A percentile compares a stretch with the other conserved stretches of the same genome.
phyloP scores from a whole-genome alignment of 805 yeast genomes.

The Ogataea trehaloabstinens region DNA sequence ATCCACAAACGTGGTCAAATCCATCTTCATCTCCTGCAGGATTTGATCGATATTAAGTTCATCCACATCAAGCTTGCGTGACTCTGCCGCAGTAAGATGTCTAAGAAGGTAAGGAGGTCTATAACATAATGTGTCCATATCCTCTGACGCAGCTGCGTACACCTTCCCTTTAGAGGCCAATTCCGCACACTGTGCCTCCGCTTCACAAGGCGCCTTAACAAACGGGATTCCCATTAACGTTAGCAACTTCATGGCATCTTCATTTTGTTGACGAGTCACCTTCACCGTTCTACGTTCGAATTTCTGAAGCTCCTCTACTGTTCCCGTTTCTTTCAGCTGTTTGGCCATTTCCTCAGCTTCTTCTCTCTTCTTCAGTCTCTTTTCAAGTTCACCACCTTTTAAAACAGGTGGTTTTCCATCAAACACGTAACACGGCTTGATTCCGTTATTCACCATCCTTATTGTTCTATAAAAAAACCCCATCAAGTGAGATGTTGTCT shows the following conservation, averaged over 20 bases:
- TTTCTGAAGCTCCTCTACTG: constrained; percentile 70
- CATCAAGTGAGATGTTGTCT: constrained; percentile 89
- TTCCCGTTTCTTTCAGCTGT: constrained; percentile 75
- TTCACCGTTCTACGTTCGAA: constrained; percentile 85
- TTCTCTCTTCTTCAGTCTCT: constrained; percentile 75
- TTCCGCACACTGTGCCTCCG: constrained; percentile 98
- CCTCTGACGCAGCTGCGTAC: constrained; percentile 96
- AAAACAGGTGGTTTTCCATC: constrained; percentile 97
- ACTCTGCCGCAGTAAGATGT: constrained; percentile 91
- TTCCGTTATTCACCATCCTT: constrained; percentile 85
- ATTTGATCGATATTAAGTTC: constrained; percentile 71
- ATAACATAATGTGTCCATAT: constrained; percentile 97
- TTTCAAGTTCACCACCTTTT: constrained; percentile 90
- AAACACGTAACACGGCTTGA: constrained; percentile 94
- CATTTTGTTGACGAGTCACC: constrained; percentile 88
- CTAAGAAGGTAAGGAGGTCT: constrained; percentile 80
- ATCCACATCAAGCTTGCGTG: constrained; percentile 87
- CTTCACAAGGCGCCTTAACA: constrained; percentile 95
- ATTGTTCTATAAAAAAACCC: constrained; percentile 96
- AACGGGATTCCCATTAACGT: constrained; percentile 93
- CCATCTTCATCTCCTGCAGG: constrained; percentile 75
- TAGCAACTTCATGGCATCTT: constrained; percentile 81
- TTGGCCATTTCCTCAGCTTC: constrained; percentile 78
- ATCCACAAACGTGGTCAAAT: constrained; percentile 75
- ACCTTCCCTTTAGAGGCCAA: constrained; percentile 88